Base-by-base conservation (phyloP, 139 green algal genomes). In the Volvox reticuliferus region DNA sequence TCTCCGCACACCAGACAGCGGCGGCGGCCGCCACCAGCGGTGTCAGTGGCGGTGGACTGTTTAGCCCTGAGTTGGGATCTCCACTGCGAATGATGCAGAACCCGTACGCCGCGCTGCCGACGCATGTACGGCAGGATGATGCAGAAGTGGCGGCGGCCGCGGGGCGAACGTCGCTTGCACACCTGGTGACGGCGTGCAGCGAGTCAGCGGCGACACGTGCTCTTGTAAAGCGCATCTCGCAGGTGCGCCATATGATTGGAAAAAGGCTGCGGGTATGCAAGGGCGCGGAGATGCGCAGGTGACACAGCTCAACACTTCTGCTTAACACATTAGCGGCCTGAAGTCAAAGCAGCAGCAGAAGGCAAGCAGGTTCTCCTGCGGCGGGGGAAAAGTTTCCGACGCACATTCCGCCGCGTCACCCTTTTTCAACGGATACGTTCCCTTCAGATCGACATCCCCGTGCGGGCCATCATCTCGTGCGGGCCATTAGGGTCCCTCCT, bases 101-200 rank as follows among this genome's bases (percentile, higher is more conserved):
- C 21, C 77, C 85, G 1, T 83, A 79, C 61, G 1, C 36, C 30
- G 80, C 85, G 33, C 76, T 79, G 61, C 76, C 80, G 76, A 79
- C 62, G 76, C 87, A 91, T 68, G 87, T 91, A 68, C 76, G 76
- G 6, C 30, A 78, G 87, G 76, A 86, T 32, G 87, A 91, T 18
- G 26, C 1, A 2, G 6, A 20, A n/a, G 37, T 63, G 9, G 73
- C 76, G 71, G 65, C 71, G 87, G 80, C 81, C 37, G 86, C 86
- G 44, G 82, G 35, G 44, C 19, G 36, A 32, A 80, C 75, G 61
- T 87, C 81, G 35, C n/a, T 92, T 28, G 91, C 91, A 50, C 82
- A 90, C 87, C 87, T 93, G 75, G 71, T 93, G 82, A 91, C 92
- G n/a, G 26, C 82, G 12, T 85, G 79, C 62, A 90, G 75, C 28